These are phyloP conservation scores for Hypoxylon sp. DNA, from an alignment of 2,329 filamentous ascomycete species.

Conservation along the genomic window DNA sequence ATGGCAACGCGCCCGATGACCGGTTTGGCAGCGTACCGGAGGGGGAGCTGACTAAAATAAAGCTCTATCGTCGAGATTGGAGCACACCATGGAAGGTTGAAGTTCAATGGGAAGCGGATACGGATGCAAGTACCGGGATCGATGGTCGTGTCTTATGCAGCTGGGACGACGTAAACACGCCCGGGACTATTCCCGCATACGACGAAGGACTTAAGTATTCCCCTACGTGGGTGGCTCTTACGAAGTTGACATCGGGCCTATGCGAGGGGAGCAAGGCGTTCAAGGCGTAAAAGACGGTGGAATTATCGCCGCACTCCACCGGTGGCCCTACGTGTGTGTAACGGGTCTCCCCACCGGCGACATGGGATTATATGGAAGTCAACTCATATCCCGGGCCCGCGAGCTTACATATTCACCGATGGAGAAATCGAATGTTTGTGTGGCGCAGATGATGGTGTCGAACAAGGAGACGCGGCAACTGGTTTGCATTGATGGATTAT, in stretches of 20 bases:
- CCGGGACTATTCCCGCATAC: constrained; percentile 82
- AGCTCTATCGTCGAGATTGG: constrained; percentile 88
- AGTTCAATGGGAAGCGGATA: constrained; percentile 71
- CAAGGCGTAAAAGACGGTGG: constrained; percentile 59
- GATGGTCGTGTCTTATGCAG: constrained; percentile 80
- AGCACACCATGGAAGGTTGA: constrained; percentile 82
- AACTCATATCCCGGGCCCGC: constrained; percentile 7
- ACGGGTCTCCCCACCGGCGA: constrained; percentile 16
- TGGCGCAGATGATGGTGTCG: constrained; percentile 13
- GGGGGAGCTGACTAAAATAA: constrained; percentile 75
- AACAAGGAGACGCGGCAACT: constrained; percentile 18
- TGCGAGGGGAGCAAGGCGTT: constrained; percentile 85
- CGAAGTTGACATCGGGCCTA: constrained; percentile 82
- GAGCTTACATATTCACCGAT: constrained; percentile 15
- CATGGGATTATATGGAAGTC: background rate
- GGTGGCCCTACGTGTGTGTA: background rate
- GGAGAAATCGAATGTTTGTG: constrained; percentile 17
- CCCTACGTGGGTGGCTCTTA: constrained; percentile 84
- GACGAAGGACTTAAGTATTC: constrained; percentile 83
- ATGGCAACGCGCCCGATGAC: constrained; percentile 70
- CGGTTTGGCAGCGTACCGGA: constrained; percentile 76
- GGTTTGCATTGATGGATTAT: constrained; percentile 35
- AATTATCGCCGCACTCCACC: constrained; percentile 8
- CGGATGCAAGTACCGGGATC: constrained; percentile 58
- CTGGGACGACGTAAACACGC: constrained; percentile 87